Evolutionary conservation across 768 basidiomycete genomes (phyloP), one percentile per base, ranked within the genome.

Genomic region (Leccinum aurantiacum): DNA sequence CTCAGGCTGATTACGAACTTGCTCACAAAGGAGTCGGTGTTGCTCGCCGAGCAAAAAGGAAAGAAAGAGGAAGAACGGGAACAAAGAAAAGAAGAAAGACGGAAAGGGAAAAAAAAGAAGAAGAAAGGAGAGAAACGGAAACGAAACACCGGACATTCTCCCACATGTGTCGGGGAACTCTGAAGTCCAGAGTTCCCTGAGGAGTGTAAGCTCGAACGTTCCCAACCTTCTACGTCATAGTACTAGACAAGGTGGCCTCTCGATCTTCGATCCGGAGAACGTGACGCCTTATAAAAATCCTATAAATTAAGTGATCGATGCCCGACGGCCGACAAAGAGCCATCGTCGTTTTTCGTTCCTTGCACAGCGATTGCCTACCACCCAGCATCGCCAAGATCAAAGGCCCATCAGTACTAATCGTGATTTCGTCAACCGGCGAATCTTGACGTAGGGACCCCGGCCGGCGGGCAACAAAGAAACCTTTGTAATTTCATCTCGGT

Each of bases 401-500:
- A 41, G 38, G 38, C 38, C 14, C 37, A 15, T 41, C 38, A 41
- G 15, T 10, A 44, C 41, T 10, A 44, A 44, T 44, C n/a, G 9
- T 44, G 41, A 44, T 44, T 19, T 19, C 41, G 41, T 44, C 41
- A 44, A 17, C 56, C 56, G 63, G 60, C 24, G 51, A 62, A 44
- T 44, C 41, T n/a, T 44, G 17, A 38, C 38, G 38, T 38, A 2
- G n/a, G n/a, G 4, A 44, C n/a, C 2, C 38, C 41, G 41, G 41
- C 41, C 41, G 41, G 17, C 41, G 41, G 8, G 41, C n/a, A 44
- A 44, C 41, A 44, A 44, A 44, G 41, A 44, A 44, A 44, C 38
- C 38, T 38, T 38, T 57, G 44, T 53, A 61, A 62, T 63, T 69
- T 71, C 67, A 71, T 71, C 66, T 64, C 69, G 69, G 69, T 60